phyloP scores from a whole-genome alignment of 768 basidiomycete species.

The Mycena albidolilacea region DNA sequence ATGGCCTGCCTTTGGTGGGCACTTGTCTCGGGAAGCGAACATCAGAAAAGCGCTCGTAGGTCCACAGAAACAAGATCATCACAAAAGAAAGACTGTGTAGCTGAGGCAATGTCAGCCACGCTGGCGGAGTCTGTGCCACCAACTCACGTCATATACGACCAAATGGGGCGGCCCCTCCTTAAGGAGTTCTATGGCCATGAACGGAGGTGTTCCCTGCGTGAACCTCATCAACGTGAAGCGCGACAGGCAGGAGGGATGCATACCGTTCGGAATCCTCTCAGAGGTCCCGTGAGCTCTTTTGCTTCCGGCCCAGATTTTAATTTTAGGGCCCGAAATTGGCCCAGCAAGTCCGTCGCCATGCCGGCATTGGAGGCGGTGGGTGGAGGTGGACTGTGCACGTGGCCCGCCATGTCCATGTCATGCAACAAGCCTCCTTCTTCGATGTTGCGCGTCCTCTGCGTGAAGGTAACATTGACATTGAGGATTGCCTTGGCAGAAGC shows the following conservation, averaged over 20 bases:
- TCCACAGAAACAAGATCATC: slow-evolving; percentile 18
- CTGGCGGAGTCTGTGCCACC: slow-evolving; percentile 12
- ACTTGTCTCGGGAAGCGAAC: slow-evolving; percentile 23
- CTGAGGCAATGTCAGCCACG: slow-evolving; percentile 13
- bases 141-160: slow-evolving; percentile 23
- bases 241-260: slow-evolving; percentile 2
- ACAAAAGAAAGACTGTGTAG: slow-evolving; percentile 22
- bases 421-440: slow-evolving; percentile 18
- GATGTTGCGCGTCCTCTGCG: slow-evolving; percentile 20
- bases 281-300: slow-evolving; percentile 5
- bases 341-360: not conserved
- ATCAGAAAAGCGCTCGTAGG: not conserved
- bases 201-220: slow-evolving; percentile 29
- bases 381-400: not conserved
- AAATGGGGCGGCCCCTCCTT: slow-evolving; percentile 8
- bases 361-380: not conserved
- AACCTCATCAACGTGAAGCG: slow-evolving; percentile 21
- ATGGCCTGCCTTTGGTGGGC: slow-evolving; percentile 8
- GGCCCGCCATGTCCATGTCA: slow-evolving; percentile 31
- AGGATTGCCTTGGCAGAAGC: slow-evolving; percentile 12
- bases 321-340: not conserved
- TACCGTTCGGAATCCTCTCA: slow-evolving; percentile 25
- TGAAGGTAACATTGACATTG: slow-evolving; percentile 11
- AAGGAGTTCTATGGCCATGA: slow-evolving; percentile 28
- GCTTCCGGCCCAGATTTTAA: not conserved